phyloP scores from a whole-genome alignment of 371 early-diverging fungal species.

The Rhizopus delemar region DNA sequence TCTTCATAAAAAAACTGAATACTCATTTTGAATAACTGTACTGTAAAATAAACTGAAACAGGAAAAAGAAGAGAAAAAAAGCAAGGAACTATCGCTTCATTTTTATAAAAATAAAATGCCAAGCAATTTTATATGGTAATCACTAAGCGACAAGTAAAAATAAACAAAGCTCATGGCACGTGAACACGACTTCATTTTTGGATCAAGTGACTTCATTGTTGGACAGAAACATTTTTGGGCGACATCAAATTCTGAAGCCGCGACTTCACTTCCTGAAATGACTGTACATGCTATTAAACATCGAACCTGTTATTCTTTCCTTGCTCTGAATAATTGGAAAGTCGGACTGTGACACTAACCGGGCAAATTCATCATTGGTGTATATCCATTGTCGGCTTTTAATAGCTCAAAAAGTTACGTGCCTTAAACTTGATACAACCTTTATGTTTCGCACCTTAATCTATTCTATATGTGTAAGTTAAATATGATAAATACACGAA shows the following conservation, averaged over 20 bases:
- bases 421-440: too few relatives aligned
- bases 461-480: too few relatives aligned
- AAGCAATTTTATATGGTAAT: conserved; percentile 10
- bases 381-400: too few relatives aligned
- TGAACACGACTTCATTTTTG: conserved; percentile 21
- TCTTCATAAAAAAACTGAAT: conserved; percentile 10
- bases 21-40: conserved; percentile 14
- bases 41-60: conserved; percentile 14
- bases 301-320: too few relatives aligned
- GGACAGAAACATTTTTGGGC: conserved; percentile 17
- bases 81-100: conserved; percentile 7
- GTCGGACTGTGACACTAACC: too few relatives aligned
- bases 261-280: conserved; percentile 22
- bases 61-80: conserved; percentile 11
- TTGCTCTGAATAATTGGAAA: too few relatives aligned
- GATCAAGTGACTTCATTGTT: too few relatives aligned
- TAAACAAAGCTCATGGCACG: conserved; percentile 17
- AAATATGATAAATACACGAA: too few relatives aligned
- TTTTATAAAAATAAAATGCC: conserved; percentile 7
- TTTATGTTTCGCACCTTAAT: too few relatives aligned
- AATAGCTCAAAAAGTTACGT: too few relatives aligned
- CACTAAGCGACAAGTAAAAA: conserved; percentile 15
- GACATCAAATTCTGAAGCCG: conserved; percentile 18
- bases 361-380: too few relatives aligned
- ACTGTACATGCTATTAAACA: conserved; percentile 1